A percentile compares a stretch with the other conserved stretches of the same genome.
phyloP scores from a whole-genome alignment of 805 yeast species.

The Sugiyamaella smithiae region DNA sequence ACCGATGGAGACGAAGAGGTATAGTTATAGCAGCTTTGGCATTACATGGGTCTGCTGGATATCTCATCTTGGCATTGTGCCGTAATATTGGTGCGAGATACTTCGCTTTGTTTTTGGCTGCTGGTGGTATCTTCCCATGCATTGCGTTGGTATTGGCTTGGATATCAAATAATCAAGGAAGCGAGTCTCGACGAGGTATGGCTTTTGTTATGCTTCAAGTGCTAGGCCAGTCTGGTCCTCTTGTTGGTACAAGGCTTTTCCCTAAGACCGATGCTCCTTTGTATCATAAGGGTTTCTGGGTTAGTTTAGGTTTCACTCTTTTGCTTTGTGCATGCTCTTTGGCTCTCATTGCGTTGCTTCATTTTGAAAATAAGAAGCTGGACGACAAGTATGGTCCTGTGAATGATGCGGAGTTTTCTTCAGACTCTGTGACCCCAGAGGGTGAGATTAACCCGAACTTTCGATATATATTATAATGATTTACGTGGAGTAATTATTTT shows the following conservation, averaged over 20 bases:
- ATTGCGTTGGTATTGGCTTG: slow-evolving; percentile 28
- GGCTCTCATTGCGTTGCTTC: slow-evolving; percentile 14
- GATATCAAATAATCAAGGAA: slow-evolving; percentile 32
- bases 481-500: too few species aligned
- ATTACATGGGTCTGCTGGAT: slow-evolving; percentile 22
- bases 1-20: slow-evolving; percentile 33
- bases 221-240: slow-evolving; percentile 35
- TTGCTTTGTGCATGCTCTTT: slow-evolving; percentile 20
- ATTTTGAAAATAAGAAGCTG: slow-evolving; percentile 19
- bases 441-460: slow-evolving; percentile 18
- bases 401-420: slow-evolving; percentile 11
- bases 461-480: slow-evolving; percentile 15
- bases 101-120: slow-evolving; percentile 30
- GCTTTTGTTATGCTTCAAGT: slow-evolving; percentile 31
- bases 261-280: slow-evolving; percentile 26
- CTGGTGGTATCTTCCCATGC: slow-evolving; percentile 30
- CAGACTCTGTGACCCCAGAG: slow-evolving; percentile 11
- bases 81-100: slow-evolving; percentile 27
- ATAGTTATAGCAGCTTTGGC: slow-evolving; percentile 18
- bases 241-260: slow-evolving; percentile 32
- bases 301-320: slow-evolving; percentile 23
- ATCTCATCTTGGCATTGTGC: slow-evolving; percentile 27
- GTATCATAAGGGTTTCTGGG: slow-evolving; percentile 28
- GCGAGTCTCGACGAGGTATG: slow-evolving; percentile 30
- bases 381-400: slow-evolving; percentile 23